Conservation (phyloP, 768 basidiomycete species). For the Rossbeevera mucosa region DNA sequence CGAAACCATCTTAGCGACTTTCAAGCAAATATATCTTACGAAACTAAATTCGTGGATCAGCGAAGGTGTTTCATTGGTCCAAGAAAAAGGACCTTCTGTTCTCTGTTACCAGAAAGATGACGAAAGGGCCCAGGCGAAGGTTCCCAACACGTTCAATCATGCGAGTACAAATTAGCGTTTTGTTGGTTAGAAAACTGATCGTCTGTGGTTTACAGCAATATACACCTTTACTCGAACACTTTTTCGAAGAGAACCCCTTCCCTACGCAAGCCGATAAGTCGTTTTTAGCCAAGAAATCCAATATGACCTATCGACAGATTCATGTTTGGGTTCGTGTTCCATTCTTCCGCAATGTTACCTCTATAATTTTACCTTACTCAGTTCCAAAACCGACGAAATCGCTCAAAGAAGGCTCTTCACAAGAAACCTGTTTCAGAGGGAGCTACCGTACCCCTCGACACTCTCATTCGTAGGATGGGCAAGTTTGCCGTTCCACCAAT, state of each 20-base stretch:
- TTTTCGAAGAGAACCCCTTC: constrained; percentile 1
- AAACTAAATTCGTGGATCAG: background rate
- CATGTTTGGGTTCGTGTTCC: background rate
- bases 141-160: background rate
- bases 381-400: constrained; percentile 6
- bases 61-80: background rate
- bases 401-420: background rate
- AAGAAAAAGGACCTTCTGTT: background rate
- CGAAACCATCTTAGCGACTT: constrained; percentile 1
- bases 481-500: constrained; percentile 20
- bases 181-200: background rate
- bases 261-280: background rate
- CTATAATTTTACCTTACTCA: background rate
- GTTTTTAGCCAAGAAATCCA: constrained; percentile 3
- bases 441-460: background rate
- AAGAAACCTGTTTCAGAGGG: background rate
- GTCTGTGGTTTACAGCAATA: background rate
- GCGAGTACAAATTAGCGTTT: background rate
- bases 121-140: background rate
- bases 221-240: constrained; percentile 1
- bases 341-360: background rate
- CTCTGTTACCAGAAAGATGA: background rate
- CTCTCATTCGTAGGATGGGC: constrained; percentile 22
- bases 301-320: constrained; percentile 3
- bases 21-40: constrained; percentile 2